These are phyloP conservation scores for Euphorbia pulcherrima DNA, from an alignment of 345 rosid species.

Conservation along the genomic window DNA sequence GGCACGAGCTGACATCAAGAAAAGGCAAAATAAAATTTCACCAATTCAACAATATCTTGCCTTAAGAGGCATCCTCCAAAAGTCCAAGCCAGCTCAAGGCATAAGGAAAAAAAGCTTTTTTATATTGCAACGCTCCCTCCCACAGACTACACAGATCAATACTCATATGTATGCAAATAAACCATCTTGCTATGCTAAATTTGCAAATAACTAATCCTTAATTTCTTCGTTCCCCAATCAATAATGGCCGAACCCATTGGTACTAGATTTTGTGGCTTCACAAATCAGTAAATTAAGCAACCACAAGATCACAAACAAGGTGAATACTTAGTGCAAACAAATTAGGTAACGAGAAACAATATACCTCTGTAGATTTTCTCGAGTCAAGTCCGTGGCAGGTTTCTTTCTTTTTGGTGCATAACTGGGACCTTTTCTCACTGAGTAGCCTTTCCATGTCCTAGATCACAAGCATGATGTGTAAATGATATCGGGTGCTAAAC, in stretches of 20 bases:
- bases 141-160: background rate
- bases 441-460: constrained; percentile 86
- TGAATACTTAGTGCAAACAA: background rate
- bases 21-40: background rate
- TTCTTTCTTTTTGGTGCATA: constrained; percentile 77
- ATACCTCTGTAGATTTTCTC: constrained; percentile 82
- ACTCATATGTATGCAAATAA: background rate
- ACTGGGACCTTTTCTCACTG: constrained; percentile 66
- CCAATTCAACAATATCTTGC: background rate
- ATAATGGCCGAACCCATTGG: background rate
- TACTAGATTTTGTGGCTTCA: background rate
- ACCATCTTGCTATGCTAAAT: background rate
- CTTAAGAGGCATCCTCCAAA: background rate
- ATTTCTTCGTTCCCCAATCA: background rate
- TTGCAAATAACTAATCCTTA: background rate
- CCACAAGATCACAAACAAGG: background rate
- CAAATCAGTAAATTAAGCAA: background rate
- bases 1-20: background rate
- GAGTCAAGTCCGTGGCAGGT: constrained; percentile 79
- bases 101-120: background rate
- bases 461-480: constrained; percentile 7
- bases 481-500: background rate
- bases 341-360: background rate
- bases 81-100: constrained; percentile 3
- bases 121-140: background rate